These are phyloP conservation scores for Neoscytalidium dimidiatum DNA, from an alignment of 2,329 filamentous ascomycete species.

Conservation along the genomic window DNA sequence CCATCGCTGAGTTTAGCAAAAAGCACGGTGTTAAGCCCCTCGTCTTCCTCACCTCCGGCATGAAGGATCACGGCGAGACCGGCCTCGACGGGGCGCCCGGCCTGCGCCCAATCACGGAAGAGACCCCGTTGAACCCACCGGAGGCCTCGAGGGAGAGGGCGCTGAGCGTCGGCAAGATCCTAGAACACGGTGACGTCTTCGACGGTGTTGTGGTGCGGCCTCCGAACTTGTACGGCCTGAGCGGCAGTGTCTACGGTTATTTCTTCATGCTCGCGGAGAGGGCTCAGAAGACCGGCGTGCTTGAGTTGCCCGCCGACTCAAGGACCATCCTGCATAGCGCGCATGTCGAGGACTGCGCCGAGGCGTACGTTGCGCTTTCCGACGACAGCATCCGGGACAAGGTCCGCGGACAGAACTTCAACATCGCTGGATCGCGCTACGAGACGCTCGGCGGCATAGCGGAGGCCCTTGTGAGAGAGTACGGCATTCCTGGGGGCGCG, in stretches of 20 bases:
- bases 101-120: not conserved
- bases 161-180: not conserved
- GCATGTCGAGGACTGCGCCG: not conserved
- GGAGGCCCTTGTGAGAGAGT: not conserved
- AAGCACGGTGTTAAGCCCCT: not conserved
- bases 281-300: not conserved
- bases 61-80: not conserved
- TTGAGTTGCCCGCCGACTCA: not conserved
- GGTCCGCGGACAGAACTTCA: not conserved
- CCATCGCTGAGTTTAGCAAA: not conserved
- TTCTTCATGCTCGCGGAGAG: not conserved
- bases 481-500: not conserved
- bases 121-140: not conserved
- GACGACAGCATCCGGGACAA: not conserved
- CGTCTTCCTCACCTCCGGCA: not conserved
- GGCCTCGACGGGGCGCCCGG: not conserved
- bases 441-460: not conserved
- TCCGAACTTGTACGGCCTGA: not conserved
- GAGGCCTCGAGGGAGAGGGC: not conserved
- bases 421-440: not conserved
- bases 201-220: not conserved
- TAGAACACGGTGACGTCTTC: not conserved
- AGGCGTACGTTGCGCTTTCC: not conserved
- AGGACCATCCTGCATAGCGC: not conserved
- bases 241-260: not conserved